Percentiles rank a stretch among this genome's conserved stretches.
Evolutionary conservation across 805 yeast species (phyloP).

Genomic region (Candida adriatica): DNA sequence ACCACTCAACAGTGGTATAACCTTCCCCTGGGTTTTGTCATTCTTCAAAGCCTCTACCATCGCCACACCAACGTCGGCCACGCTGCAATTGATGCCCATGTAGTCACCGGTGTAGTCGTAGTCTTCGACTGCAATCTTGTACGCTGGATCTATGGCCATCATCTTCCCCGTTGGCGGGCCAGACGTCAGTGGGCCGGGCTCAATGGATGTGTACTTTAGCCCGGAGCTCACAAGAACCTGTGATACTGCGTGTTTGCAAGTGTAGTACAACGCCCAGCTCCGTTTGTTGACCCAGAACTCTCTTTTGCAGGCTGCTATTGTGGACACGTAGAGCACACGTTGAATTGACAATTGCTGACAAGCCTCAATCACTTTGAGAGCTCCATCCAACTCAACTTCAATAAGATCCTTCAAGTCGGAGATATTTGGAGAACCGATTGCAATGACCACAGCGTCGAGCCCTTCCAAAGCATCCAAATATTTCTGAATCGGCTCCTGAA

Average conservation of each 20-base stretch:
- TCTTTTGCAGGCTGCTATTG: background rate
- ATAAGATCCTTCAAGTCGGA: background rate
- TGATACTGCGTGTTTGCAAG: background rate
- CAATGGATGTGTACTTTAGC: background rate
- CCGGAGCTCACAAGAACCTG: background rate
- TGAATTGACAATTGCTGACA: background rate
- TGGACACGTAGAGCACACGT: background rate
- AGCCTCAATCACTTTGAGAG: background rate
- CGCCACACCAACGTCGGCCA: background rate
- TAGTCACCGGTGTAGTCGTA: background rate
- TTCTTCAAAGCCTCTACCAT: background rate
- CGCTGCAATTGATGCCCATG: background rate
- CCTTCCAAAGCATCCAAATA: background rate
- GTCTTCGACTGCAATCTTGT: background rate
- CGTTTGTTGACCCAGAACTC: background rate
- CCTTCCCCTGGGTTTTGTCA: background rate
- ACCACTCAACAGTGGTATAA: background rate
- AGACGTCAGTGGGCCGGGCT: background rate
- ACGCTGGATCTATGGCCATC: background rate
- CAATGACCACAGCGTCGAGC: background rate
- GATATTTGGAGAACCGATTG: background rate
- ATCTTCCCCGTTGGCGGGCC: background rate
- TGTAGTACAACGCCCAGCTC: background rate
- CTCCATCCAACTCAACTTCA: background rate
- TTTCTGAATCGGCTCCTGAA: background rate